Conservation (phyloP, 192 early-diverging fungal species). For the Podila minutissima region DNA sequence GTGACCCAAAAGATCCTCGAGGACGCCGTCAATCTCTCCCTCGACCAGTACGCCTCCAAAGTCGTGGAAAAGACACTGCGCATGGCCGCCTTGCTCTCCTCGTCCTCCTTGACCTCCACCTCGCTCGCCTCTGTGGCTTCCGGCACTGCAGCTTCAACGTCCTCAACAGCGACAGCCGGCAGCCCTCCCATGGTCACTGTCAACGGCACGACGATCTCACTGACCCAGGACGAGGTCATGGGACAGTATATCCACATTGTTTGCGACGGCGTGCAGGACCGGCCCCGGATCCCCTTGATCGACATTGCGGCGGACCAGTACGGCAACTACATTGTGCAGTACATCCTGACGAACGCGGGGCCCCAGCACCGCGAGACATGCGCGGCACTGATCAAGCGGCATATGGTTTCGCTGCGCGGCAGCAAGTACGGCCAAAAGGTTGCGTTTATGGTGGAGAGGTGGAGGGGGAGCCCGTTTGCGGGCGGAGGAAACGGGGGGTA, state of each 20-base stretch:
- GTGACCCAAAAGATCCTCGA: slow-evolving; percentile 58
- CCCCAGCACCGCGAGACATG: slow-evolving; percentile 65
- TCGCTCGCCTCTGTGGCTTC: no score
- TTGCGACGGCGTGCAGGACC: slow-evolving; percentile 29
- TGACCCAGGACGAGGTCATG: slow-evolving; percentile 43
- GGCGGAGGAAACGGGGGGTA: background rate
- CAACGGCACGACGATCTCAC: slow-evolving; percentile 16
- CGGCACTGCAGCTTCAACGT: background rate
- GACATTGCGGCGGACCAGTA: slow-evolving; percentile 84
- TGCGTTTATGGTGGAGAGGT: slow-evolving; percentile 46
- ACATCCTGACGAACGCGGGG: slow-evolving; percentile 69
- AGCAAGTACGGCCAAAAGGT: slow-evolving; percentile 79
- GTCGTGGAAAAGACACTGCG: slow-evolving; percentile 78
- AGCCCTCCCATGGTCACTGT: slow-evolving; percentile 15
- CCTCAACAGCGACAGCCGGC: background rate
- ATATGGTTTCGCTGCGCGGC: slow-evolving; percentile 71
- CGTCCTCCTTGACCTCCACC: background rate
- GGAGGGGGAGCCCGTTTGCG: slow-evolving; percentile 28
- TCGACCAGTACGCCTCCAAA: slow-evolving; percentile 82
- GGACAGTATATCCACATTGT: slow-evolving; percentile 47
- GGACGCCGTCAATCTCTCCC: slow-evolving; percentile 62
- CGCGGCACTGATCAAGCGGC: slow-evolving; percentile 70
- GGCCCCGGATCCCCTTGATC: slow-evolving; percentile 61
- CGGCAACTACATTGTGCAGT: slow-evolving; percentile 83
- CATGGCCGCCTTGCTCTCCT: slow-evolving; percentile 27